Evolutionary conservation across 1,284 basidiomycete species (phyloP).

Genomic region (Ceraceosorus guamensis): DNA sequence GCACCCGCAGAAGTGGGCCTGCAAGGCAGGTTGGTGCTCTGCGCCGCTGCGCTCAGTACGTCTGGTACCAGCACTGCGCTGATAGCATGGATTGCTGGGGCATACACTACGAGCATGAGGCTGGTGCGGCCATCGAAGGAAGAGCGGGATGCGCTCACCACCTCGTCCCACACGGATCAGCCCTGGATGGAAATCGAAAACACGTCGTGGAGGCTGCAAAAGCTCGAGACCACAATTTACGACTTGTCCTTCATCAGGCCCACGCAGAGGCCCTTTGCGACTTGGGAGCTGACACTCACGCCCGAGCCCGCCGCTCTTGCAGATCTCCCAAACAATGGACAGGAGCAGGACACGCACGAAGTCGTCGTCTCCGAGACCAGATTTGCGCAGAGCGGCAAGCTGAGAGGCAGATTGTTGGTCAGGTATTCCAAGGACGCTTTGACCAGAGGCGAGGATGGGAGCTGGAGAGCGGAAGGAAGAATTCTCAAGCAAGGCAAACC

Average conservation of each 20-base stretch:
- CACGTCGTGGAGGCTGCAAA: constrained; percentile 58
- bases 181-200: constrained; percentile 62
- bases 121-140: constrained; percentile 10
- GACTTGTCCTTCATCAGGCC: constrained; percentile 66
- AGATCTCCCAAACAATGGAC: no score
- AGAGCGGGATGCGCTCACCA: no score
- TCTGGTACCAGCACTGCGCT: constrained; percentile 66
- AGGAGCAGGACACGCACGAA: neutral
- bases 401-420: constrained; percentile 70
- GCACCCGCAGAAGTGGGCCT: constrained; percentile 67
- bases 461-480: constrained; percentile 32
- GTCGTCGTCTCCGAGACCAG: constrained; percentile 34
- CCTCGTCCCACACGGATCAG: no score
- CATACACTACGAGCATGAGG: constrained; percentile 55
- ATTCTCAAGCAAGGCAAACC: constrained; percentile 25
- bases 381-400: constrained; percentile 54
- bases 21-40: constrained; percentile 64
- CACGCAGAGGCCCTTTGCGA: constrained; percentile 66
- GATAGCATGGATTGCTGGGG: constrained; percentile 62
- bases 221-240: constrained; percentile 63
- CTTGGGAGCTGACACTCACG: constrained; percentile 52
- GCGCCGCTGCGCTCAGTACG: constrained; percentile 63
- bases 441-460: constrained; percentile 58
- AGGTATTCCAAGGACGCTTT: constrained; percentile 60
- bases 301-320: constrained; percentile 16